phyloP scores from a whole-genome alignment of 2,329 filamentous ascomycete species.

The Xylaria sp. region DNA sequence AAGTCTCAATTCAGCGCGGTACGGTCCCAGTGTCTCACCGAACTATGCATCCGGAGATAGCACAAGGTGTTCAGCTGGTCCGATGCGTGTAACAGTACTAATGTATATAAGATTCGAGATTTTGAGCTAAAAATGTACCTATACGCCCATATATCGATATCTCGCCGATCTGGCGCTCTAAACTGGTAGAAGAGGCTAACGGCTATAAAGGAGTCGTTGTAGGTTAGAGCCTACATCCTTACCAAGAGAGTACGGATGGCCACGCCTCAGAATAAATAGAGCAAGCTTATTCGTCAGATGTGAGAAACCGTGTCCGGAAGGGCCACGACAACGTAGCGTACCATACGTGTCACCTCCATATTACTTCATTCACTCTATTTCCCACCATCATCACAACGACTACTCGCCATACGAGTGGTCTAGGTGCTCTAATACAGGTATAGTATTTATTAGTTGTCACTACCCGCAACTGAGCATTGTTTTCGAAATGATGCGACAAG shows the following conservation, averaged over 20 bases:
- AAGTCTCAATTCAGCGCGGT: too few relatives aligned
- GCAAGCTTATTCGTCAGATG: background rate
- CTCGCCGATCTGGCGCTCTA: background rate
- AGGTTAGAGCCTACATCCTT: background rate
- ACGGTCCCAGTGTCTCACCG: too few relatives aligned
- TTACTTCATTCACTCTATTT: too few relatives aligned
- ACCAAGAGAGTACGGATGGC: background rate
- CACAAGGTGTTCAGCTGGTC: too few relatives aligned
- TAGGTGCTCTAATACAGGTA: background rate
- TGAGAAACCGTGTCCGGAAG: background rate
- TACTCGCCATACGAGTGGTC: background rate
- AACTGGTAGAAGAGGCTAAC: background rate
- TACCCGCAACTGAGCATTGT: background rate
- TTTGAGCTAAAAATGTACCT: background rate
- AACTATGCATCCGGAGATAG: too few relatives aligned
- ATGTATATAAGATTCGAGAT: background rate
- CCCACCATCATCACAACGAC: background rate
- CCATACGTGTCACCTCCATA: background rate
- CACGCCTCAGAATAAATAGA: background rate
- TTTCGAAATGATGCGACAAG: too few relatives aligned
- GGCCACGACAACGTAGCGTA: background rate
- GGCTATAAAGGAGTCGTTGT: background rate
- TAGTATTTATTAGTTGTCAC: background rate
- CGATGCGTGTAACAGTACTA: too few relatives aligned
- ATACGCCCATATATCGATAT: background rate